Base-by-base conservation (phyloP, 371 early-diverging fungal genomes). In the Rhizopus delemar region DNA sequence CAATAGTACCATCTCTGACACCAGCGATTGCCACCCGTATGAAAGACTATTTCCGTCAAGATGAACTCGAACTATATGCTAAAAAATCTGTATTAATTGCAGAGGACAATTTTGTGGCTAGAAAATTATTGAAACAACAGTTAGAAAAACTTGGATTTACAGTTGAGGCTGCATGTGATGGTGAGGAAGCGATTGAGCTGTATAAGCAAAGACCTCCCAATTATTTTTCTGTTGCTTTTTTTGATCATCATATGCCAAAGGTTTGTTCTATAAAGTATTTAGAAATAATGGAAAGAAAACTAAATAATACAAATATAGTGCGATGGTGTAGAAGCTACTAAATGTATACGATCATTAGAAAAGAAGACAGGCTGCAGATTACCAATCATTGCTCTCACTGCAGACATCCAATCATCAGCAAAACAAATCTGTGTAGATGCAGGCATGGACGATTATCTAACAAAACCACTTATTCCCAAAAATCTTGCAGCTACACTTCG, bases 381-480 rank as follows among this genome's bases (percentile, higher is more conserved):
- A 15, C 83, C 85, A 0, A 85, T 85, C 60, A 72, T 85, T 45
- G 85, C 83, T 12, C 51, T 85, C 46, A 83, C 82, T 22, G 85
- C 85, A 5, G 85, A 85, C 59, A 78, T 85, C 15, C 83, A 83
- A 53, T 50, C 61, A 1, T 65, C 80, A 5, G 82, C 85, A 9
- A 76, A 69, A 11, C 78, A 82, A 34, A 60, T 76, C 36, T 83
- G 81, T 32, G 68, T 82, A 41, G 65, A 74, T 16, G 83, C 82
- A 3, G 82, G 82, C 7, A 85, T 85, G 85, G 81, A 85, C 54
- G 83, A 81, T 13, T 85, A 85, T 60, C 59, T 84, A 55, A 84
- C 85, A 32, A 84, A 84, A 41, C 85, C 85, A n/a, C 62, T 84
- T 38, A 75, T 78, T 50, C 73, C 73, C n/a, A 78, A 74, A 51